These are phyloP conservation scores for Aspergillus cejpii DNA, from an alignment of 2,329 filamentous ascomycete genomes.

Conservation along the genomic window DNA sequence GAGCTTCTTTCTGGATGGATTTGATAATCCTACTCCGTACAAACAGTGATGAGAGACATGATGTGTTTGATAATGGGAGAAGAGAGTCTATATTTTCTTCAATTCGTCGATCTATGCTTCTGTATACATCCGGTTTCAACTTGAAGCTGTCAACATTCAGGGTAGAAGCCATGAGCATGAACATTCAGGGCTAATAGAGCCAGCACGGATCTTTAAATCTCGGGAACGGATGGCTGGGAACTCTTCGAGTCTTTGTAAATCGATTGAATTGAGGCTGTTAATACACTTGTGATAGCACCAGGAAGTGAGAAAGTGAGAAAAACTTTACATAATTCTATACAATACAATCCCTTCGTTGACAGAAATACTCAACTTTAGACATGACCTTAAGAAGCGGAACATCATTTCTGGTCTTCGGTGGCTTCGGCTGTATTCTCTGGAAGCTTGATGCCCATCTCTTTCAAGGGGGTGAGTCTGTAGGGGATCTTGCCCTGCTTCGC, in stretches of 20 bases:
- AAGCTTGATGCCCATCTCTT: slow-evolving; percentile 13
- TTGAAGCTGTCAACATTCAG: no score
- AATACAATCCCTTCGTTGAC: slow-evolving; percentile 22
- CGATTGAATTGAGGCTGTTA: slow-evolving; percentile 10
- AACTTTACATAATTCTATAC: slow-evolving; percentile 31
- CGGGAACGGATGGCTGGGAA: no score
- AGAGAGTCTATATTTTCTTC: no score
- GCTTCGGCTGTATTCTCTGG: not conserved
- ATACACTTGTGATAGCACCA: slow-evolving; percentile 18
- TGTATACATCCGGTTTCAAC: no score
- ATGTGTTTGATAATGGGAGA: slow-evolving; percentile 30
- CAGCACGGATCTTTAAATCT: no score
- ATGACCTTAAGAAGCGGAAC: not conserved
- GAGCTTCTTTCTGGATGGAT: slow-evolving; percentile 48
- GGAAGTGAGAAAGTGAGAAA: slow-evolving; percentile 5
- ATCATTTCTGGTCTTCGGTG: slow-evolving; percentile 2
- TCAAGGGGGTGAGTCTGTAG: slow-evolving; percentile 39
- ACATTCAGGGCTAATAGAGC: no score
- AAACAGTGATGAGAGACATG: slow-evolving; percentile 44
- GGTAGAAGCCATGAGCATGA: no score
- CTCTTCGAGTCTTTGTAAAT: not conserved
- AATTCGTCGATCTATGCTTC: no score
- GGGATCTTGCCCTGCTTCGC: slow-evolving; percentile 58
- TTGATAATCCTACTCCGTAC: slow-evolving; percentile 48
- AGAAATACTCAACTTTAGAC: not conserved